A percentile compares a stretch with the other conserved stretches of the same genome.
Evolutionary conservation across 306 rosid species (phyloP).

Genomic region (Fragaria iinumae): DNA sequence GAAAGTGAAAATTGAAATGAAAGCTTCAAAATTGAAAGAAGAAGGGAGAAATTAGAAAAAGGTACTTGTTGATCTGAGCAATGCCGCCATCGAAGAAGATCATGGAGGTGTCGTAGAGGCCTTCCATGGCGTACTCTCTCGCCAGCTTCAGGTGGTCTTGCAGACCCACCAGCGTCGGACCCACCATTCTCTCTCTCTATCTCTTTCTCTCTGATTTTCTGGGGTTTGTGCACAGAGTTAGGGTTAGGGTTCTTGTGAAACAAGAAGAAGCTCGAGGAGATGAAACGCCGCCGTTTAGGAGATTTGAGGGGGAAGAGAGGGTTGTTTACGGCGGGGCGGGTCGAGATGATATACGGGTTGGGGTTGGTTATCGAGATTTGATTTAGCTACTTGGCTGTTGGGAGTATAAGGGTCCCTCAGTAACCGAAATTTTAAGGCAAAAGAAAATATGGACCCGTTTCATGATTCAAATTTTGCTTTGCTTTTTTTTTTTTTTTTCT

Average conservation of each 20-base stretch:
- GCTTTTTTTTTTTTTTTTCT: too few relatives aligned
- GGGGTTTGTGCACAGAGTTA: not conserved
- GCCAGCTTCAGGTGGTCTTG: conserved; percentile 94
- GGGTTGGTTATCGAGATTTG: not conserved
- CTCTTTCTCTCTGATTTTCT: not conserved
- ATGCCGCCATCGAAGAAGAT: conserved; percentile 96
- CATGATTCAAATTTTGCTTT: not conserved
- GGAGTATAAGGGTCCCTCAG: not conserved
- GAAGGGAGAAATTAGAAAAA: not conserved
- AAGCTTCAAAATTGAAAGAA: conserved; percentile 1
- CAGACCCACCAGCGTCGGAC: conserved; percentile 64
- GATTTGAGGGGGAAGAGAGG: not conserved
- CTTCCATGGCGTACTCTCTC: conserved; percentile 93
- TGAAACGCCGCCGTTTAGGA: not conserved
- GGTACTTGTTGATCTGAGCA: conserved; percentile 97
- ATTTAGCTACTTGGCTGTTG: not conserved
- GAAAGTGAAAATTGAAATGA: not conserved
- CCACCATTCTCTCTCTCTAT: conserved; percentile 40
- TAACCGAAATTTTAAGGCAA: not conserved
- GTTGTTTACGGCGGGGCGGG: not conserved
- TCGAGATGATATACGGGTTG: not conserved
- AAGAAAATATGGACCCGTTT: not conserved
- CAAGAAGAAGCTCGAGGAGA: not conserved
- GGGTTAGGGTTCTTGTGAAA: conserved; percentile 7
- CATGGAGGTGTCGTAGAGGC: conserved; percentile 81